Base-by-base conservation (phyloP, 108 stramenopile genomes). In the Discostella stelligeroides region DNA sequence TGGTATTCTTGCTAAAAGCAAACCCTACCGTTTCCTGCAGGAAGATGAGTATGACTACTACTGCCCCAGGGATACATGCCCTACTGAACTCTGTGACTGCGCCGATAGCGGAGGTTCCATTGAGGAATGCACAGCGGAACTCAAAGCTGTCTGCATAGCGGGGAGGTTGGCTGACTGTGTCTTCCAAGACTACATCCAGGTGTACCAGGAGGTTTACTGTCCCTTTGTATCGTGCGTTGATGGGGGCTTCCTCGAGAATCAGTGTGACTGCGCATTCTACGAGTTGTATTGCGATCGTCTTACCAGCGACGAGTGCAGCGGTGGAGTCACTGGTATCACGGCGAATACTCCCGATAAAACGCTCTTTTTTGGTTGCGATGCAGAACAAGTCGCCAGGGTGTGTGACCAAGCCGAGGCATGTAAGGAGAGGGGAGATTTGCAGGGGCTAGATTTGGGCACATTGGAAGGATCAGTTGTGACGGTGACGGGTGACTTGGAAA, bases 211-310 rank as follows among this genome's bases (percentile, higher is more conserved):
- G 4, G 77, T 79, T 0, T 79, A 79, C 23, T 79, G 77, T 25
- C 70, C 70, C 5, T 79, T 70, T 20, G 65, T 66, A 46, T 47
- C 49, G 28, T 79, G 77, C 47, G 70, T 79, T 20, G 70, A 60
- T 12, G 70, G 61, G 39, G 77, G 77, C 15, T 79, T 79, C 53
- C 59, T 30, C 28, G 57, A 70, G 66, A 63, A 72, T 67, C 70
- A 79, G 51, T 79, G 77, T 60, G 70, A 79, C 66, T 79, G 77
- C 53, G 77, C 77, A 4, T 79, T 79, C 58, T 79, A 79, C 45
- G 77, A 79, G 14, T 24, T 79, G 39, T 79, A 79, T 50, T 79
- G 77, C 20, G 28, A 24, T 1, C 28, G 66, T 12, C 43, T 72
- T 46, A 38, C 48, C 13, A 49, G 68, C 4, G 63, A 59, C 40